phyloP scores from a whole-genome alignment of 2,329 filamentous ascomycete species.

The Cyanodermella asteris region DNA sequence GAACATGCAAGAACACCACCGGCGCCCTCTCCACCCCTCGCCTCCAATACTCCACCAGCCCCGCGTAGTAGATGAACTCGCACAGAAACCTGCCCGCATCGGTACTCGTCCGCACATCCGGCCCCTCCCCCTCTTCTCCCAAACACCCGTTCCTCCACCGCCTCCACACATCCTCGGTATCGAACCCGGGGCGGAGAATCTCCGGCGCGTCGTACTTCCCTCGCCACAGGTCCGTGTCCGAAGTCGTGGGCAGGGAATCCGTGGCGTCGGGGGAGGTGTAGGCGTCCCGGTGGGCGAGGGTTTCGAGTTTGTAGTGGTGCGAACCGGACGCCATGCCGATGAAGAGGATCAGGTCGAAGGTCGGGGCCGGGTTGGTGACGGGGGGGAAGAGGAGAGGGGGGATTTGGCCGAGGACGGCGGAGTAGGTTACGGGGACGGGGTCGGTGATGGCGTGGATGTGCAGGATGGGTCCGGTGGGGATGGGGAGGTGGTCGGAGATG shows the following conservation, averaged over 20 bases:
- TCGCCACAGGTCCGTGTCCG: conserved; percentile 29
- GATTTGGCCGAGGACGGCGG: conserved; percentile 38
- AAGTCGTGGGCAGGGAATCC: conserved; percentile 17
- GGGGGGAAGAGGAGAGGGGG: conserved; percentile 37
- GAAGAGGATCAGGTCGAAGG: conserved; percentile 48
- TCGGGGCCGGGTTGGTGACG: conserved; percentile 15
- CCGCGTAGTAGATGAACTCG: conserved; percentile 58
- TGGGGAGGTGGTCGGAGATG: conserved; percentile 24
- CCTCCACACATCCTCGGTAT: conserved; percentile 32
- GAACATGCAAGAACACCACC: conserved; percentile 54
- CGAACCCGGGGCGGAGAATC: conserved; percentile 34
- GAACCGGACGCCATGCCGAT: conserved; percentile 54
- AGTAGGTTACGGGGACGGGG: conserved; percentile 51
- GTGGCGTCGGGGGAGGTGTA: conserved; percentile 50
- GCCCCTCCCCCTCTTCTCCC: no score
- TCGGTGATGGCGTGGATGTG: conserved; percentile 42
- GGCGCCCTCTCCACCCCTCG: conserved; percentile 15
- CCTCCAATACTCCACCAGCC: conserved; percentile 35
- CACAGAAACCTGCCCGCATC: conserved; percentile 55
- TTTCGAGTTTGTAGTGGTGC: conserved; percentile 49
- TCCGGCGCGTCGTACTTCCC: conserved; percentile 20
- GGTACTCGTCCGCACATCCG: conserved; percentile 35
- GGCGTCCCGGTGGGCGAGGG: conserved; percentile 45
- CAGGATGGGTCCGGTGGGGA: conserved; percentile 23
- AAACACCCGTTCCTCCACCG: conserved; percentile 32